Conservation (phyloP, 1,284 basidiomycete genomes). For the Cystobasidium slooffiae region DNA sequence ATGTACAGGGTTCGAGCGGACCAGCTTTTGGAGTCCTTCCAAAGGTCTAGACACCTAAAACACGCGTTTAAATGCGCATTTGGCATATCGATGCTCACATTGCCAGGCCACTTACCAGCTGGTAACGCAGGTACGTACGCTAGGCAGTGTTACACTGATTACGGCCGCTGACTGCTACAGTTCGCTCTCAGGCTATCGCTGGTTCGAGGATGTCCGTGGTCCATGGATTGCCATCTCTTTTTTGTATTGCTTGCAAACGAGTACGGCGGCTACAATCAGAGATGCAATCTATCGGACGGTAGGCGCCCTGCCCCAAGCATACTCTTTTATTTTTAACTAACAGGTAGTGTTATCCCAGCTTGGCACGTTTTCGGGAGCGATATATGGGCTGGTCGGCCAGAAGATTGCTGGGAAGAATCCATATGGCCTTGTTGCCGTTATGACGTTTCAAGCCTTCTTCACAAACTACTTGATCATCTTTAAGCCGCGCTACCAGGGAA, state of each 20-base stretch:
- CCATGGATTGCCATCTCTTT: conserved; percentile 41
- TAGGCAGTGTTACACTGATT: no score
- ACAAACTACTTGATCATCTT: conserved; percentile 34
- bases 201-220: conserved; percentile 25
- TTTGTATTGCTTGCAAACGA: conserved; percentile 36
- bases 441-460: conserved; percentile 28
- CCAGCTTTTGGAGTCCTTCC: neutral
- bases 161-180: no score
- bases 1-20: neutral
- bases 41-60: conserved; percentile 34
- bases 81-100: conserved; percentile 32
- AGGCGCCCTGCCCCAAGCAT: neutral
- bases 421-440: conserved; percentile 35
- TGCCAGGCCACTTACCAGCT: conserved; percentile 37
- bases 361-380: conserved; percentile 31
- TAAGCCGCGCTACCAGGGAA: conserved; percentile 13
- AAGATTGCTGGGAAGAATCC: conserved; percentile 25
- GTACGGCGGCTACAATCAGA: conserved; percentile 34
- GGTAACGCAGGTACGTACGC: conserved; percentile 27
- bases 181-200: conserved; percentile 19
- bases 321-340: neutral
- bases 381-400: conserved; percentile 26
- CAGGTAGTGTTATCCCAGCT: neutral
- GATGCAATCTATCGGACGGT: conserved; percentile 37
- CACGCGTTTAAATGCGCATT: conserved; percentile 24